Evolutionary conservation across 148 eudicot genomes (phyloP).

Genomic region (Chenopodium album): DNA sequence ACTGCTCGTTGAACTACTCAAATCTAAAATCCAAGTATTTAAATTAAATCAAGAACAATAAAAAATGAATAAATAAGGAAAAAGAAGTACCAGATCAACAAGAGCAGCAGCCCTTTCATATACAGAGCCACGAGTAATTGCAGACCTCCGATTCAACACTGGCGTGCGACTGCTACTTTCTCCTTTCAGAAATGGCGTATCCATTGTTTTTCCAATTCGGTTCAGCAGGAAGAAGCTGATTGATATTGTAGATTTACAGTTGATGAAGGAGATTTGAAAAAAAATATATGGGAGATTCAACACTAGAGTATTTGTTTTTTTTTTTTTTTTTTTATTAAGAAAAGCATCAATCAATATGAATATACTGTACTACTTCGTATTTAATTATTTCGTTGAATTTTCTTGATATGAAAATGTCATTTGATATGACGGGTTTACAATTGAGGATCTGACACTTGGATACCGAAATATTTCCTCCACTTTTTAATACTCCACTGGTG

Average conservation of each 20-base stretch:
- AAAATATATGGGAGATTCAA: too few species aligned
- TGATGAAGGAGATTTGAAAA: too few species aligned
- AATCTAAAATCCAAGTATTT: background rate
- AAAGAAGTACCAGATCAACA: conserved; percentile 64
- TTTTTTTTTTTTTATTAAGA: too few species aligned
- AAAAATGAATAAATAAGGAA: background rate
- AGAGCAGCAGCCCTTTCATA: conserved; percentile 85
- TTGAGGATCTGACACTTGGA: background rate
- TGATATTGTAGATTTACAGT: too few species aligned
- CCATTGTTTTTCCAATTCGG: conserved; percentile 20
- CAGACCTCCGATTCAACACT: conserved; percentile 47
- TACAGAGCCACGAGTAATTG: conserved; percentile 58
- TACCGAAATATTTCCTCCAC: background rate
- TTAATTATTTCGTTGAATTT: too few species aligned
- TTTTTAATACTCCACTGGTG: too few species aligned
- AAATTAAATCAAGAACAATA: background rate
- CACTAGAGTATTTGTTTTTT: too few species aligned
- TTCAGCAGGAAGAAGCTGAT: too few species aligned
- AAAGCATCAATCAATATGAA: too few species aligned
- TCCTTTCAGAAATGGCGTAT: conserved; percentile 43
- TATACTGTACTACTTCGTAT: too few species aligned
- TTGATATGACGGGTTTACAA: background rate
- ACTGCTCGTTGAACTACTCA: too few species aligned
- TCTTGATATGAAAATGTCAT: background rate
- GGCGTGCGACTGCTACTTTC: conserved; percentile 24